These are phyloP conservation scores for Cornus suecica DNA, from an alignment of 148 eudicot species.

Conservation along the genomic window DNA sequence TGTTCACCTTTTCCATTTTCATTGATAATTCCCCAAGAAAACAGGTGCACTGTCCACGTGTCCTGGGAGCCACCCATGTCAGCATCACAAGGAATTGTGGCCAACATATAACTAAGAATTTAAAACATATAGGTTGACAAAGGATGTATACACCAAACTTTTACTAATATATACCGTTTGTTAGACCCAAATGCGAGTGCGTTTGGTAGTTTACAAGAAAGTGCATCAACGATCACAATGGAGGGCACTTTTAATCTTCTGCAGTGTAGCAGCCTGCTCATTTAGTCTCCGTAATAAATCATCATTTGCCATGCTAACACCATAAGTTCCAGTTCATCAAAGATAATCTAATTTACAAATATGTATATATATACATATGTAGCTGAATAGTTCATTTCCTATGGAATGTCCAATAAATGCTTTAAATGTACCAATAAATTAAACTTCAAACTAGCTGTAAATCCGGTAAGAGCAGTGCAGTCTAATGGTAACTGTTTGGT, in stretches of 20 bases:
- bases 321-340: background rate
- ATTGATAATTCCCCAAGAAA: background rate
- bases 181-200: background rate
- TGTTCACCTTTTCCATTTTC: background rate
- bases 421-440: background rate
- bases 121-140: background rate
- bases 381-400: background rate
- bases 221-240: background rate
- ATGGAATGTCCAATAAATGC: background rate
- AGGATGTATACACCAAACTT: background rate
- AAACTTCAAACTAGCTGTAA: background rate
- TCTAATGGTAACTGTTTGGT: no score
- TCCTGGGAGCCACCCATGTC: background rate
- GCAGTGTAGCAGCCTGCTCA: background rate
- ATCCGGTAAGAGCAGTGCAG: no score
- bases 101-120: background rate
- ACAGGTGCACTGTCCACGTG: background rate
- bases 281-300: background rate
- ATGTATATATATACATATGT: no score
- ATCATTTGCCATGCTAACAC: background rate
- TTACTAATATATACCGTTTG: background rate
- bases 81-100: conserved; percentile 6
- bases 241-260: background rate
- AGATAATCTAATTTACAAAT: background rate
- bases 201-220: background rate